Base-by-base conservation (phyloP, 1,139 yeast species). In the Pichia sp. region DNA sequence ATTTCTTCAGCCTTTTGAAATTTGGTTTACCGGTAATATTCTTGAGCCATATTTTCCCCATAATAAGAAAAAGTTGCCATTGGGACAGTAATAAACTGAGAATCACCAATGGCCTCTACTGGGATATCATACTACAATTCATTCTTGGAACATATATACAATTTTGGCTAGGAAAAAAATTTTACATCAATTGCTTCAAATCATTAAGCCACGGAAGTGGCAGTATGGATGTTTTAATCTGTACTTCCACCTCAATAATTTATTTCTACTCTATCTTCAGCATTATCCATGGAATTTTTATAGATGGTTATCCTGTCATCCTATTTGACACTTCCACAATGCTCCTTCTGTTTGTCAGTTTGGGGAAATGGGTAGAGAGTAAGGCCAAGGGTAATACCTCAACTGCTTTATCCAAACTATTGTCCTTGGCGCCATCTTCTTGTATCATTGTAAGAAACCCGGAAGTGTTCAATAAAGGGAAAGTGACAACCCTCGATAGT, bases 341-440 rank as follows among this genome's bases (percentile, higher is more conserved):
- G 95, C 76, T 95, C 51, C 77, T 92, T 51, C 75, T 85, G 5
- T 93, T 90, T 70, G 90, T 93, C 40, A 80, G 93, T 6, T 74
- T 90, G 50, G 99, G 99, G 3, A 92, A 93, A 70, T 87, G 89
- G 79, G 75, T 92, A 26, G 99, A 95, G 67, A 89, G 88, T 69
- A 84, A 80, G 62, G 99, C 99, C 2, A 90, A 93, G 67, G 96
- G 99, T 5, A 90, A 89, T 55, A 93, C 98, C 0, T 89, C 97
- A 0, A 80, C 89, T 1, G 96, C 98, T 0, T 76, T 95, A 49
- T 86, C 97, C 0, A 80, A 84, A 59, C 75, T 95, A 43, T 77
- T 95, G 48, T 84, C 93, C 3, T 74, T 93, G 56, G 81, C 95
- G 1, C 98, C 99, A 0, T 78, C 90, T 0, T 77, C 77, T 7